Evolutionary conservation across 352 stramenopile species (phyloP).

Genomic region (Phytophthora brassicae): DNA sequence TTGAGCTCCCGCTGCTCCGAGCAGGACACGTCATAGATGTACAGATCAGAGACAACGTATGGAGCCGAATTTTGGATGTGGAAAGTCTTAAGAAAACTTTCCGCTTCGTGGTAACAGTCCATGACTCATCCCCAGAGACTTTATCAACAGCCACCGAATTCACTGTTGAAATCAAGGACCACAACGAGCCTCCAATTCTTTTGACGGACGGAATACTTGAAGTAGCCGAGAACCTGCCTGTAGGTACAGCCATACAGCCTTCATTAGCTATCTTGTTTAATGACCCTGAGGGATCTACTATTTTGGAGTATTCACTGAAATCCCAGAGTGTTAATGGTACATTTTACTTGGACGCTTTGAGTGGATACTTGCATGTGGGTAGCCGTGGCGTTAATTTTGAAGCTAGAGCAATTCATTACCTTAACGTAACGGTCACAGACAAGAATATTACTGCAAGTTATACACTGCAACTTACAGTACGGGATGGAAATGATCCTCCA

Average conservation of each 20-base stretch:
- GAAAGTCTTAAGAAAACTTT: conserved; percentile 41
- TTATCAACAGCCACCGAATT: conserved; percentile 21
- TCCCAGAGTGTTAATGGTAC: conserved; percentile 36
- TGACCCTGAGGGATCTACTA: conserved; percentile 24
- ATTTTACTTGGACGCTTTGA: conserved; percentile 50
- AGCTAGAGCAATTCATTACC: conserved; percentile 2
- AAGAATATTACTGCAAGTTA: conserved; percentile 8
- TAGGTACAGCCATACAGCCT: conserved; percentile 8
- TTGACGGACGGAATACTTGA: neutral
- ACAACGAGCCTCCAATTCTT: conserved; percentile 24
- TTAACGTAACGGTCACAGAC: conserved; percentile 22
- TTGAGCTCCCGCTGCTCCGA: conserved; percentile 17
- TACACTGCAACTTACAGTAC: conserved; percentile 7
- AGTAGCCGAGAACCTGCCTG: conserved; percentile 23
- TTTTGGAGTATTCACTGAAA: conserved; percentile 28
- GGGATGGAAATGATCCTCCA: conserved; percentile 28
- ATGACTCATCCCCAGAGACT: conserved; percentile 36
- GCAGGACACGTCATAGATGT: conserved; percentile 26
- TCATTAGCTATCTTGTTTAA: conserved; percentile 12
- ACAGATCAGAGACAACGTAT: conserved; percentile 28
- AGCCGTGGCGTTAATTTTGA: conserved; percentile 42
- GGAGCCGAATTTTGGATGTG: conserved; percentile 40
- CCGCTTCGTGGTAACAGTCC: conserved; percentile 32
- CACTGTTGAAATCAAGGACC: conserved; percentile 16
- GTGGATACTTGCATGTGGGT: conserved; percentile 38